Base-by-base conservation (phyloP, 768 basidiomycete genomes). In the Phylloporus sp. region DNA sequence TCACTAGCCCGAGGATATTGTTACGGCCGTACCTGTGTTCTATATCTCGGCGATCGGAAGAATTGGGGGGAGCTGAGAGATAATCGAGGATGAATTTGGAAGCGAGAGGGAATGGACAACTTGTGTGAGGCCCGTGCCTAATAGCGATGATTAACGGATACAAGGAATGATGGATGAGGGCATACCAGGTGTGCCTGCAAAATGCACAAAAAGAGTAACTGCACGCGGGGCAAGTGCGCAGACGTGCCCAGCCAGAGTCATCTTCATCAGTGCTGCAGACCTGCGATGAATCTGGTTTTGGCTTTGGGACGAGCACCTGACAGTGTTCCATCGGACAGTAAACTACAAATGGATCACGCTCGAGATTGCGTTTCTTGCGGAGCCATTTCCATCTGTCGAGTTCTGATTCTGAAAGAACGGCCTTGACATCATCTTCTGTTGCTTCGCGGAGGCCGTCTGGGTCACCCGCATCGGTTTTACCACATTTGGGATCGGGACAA, bases 241-340 rank as follows among this genome's bases (percentile, higher is more conserved):
- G 74, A 43, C 81, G 71, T 23, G 78, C 82, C 82, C 84, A 92
- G 13, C 80, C 76, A 1, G 80, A 76, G 29, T 79, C 81, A n/a
- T 79, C 74, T 2, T 56, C 49, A 26, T 77, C 73, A 2, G 64
- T 62, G 31, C 64, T 69, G 26, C 49, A 28, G 14, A 7, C 32
- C 15, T 5, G 26, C 1, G 45, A 21, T n/a, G 21, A 0, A 21
- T 49, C 64, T 23, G 65, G 66, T 22, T 44, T 55, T 9, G 86
- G 82, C 53, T 76, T 78, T 29, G 78, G 72, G 7, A 94, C 86
- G 15, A 86, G 79, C n/a, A 78, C 75, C 63, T 94, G 92, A 60
- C 92, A 96, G 38, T 80, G 76, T 29, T 75, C 66, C 66, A 89
- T 75, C 1, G 91, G 92, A 66, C 92, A 96, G 55, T 86, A 77